A percentile compares a stretch with the other conserved stretches of the same genome.
These are phyloP conservation scores for Pholiota conissans DNA, from an alignment of 768 basidiomycete genomes.

Conservation along the genomic window DNA sequence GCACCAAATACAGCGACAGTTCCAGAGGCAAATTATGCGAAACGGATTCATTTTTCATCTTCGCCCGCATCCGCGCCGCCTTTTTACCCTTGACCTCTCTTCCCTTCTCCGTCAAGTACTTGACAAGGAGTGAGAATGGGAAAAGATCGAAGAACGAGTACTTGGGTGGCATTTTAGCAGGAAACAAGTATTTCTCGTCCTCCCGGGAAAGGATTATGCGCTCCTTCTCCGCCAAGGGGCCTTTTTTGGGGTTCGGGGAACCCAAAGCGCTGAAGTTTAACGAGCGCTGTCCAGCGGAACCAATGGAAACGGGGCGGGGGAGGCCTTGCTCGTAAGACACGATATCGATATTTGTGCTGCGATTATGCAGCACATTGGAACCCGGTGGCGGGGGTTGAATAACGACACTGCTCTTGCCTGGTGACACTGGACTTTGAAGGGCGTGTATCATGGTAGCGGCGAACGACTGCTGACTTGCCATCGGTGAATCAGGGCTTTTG, in stretches of 20 bases:
- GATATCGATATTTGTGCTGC: neutral
- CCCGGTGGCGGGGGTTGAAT: slow-evolving; percentile 6
- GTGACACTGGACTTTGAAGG: slow-evolving; percentile 8
- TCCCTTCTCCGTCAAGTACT: slow-evolving; percentile 45
- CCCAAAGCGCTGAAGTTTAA: slow-evolving; percentile 2
- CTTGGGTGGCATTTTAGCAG: slow-evolving; percentile 57
- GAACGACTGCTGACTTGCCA: neutral
- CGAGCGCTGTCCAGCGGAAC: slow-evolving; percentile 12
- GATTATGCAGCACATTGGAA: neutral
- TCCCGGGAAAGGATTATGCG: slow-evolving; percentile 35
- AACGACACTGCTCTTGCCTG: slow-evolving; percentile 13
- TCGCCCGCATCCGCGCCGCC: slow-evolving; percentile 54
- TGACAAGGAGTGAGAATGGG: slow-evolving; percentile 64
- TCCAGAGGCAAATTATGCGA: slow-evolving; percentile 70
- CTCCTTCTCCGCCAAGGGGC: slow-evolving; percentile 12
- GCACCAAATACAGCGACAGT: slow-evolving; percentile 65
- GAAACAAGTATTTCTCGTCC: slow-evolving; percentile 50
- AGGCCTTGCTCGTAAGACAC: neutral
- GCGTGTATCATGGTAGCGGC: neutral
- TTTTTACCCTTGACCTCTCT: slow-evolving; percentile 60
- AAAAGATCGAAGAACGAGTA: slow-evolving; percentile 65
- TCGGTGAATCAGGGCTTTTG: neutral
- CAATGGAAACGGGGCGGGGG: neutral
- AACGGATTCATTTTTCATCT: slow-evolving; percentile 40
- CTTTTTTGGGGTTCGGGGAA: slow-evolving; percentile 17